Base-by-base conservation (phyloP, 345 rosid species). In the Acer campestre region DNA sequence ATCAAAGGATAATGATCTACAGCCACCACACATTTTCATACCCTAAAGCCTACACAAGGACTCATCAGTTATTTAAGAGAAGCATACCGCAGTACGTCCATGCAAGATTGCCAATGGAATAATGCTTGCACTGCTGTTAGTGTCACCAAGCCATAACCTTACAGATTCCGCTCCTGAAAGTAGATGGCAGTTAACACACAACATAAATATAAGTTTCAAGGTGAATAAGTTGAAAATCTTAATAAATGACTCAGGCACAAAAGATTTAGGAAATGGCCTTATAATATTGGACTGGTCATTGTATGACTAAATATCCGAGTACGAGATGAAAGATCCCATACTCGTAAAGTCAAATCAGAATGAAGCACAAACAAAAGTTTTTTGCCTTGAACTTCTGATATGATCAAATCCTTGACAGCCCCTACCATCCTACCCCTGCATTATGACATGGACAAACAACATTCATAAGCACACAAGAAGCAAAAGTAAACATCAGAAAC, bases 91-190 rank as follows among this genome's bases (percentile, higher is more conserved):
- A 59, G 74, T 68, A 44, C 68, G 75, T 66, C 82, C 86, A 70
- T 79, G 88, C 86, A 92, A 84, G 81, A 94, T 81, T 31, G 94
- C 97, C 74, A 96, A 73, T 51, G 97, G 93, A 80, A 91, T 81
- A 58, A 75, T 74, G 76, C 78, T 80, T 70, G 90, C 84, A 75
- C 82, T 78, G 46, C 77, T 58, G 63, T 75, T 84, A 78, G 78
- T 79, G 78, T 89, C 88, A 70, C 97, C 94, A 77, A 90, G 79
- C 94, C 97, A 94, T 80, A 96, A 79, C 90, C 82, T 89, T 31
- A 80, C 62, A 73, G 83, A 78, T 77, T 72, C 78, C 71, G 84
- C 85, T 75, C 93, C 99, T 94, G 87, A 78, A 81, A 81, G 58
- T 53, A 75, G 31, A 83, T 38, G 61, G 61, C 81, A 81, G 23